Base-by-base conservation (phyloP, 139 green algal species). In the Coelastrella sp. region DNA sequence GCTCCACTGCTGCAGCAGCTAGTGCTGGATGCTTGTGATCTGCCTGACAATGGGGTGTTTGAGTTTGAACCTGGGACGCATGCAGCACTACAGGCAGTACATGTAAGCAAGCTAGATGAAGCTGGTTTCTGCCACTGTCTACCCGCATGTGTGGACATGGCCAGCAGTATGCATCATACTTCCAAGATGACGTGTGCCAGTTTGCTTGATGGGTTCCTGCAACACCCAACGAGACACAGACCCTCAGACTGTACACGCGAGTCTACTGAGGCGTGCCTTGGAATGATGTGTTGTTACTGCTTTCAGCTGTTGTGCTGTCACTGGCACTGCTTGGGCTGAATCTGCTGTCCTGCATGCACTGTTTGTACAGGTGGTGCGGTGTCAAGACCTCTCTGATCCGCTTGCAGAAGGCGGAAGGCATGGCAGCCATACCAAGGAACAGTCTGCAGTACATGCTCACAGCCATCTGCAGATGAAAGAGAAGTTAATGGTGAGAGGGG, bases 21-120 rank as follows among this genome's bases (percentile, higher is more conserved):
- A 32, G 82, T 87, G 23, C 17, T 87, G 65, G 82, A 87, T 78
- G 82, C 82, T 5, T 87, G 82, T 60, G 82, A 87, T 19, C 47
- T 87, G 82, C 32, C 82, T 19, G 6, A 60, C 10, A 17, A 58
- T 7, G 82, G 82, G 0, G 64, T 13, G 2, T 78, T 87, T 79
- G 82, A 61, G 65, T 19, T 87, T 7, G 47, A 78, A 11, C 17
- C 82, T 8, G 57, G 65, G 10, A 19, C 82, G 57, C 65, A 87
- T 66, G 65, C 54, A 22, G 82, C 82, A 58, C 65, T 87, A 13
- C 82, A 87, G n/a, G 82, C 82, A 47, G 65, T 87, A 57, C 82
- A 87, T 19, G 82, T 87, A 56, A 87, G 82, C 78, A 13, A 58
- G 22, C 23, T 57, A 22, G 58, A 13, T 16, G 23, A 16, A 0